Base-by-base conservation (phyloP, 1,284 basidiomycete genomes). In the Coniferiporia sulphurascens region DNA sequence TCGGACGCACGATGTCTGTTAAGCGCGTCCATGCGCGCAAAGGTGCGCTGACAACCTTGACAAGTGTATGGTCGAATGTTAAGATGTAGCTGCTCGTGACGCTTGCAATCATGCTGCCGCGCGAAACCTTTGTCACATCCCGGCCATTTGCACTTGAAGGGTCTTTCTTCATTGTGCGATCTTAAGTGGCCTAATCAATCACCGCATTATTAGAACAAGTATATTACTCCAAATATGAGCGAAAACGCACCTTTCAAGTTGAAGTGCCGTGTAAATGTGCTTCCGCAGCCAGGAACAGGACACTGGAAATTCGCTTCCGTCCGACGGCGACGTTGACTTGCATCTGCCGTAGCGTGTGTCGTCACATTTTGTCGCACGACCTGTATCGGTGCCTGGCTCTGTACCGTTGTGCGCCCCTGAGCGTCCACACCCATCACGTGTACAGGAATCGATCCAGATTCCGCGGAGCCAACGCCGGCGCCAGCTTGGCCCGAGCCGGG, bases 121-220 rank as follows among this genome's bases (percentile, higher is more conserved):
- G 89, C 88, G 63, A 93, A 93, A 41, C 87, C 86, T 73, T 91
- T 91, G 52, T 83, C 85, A 67, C 90, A 93, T 17, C 88, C 89
- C 0, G 90, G 89, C 87, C 89, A 92, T 68, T 88, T 86, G 75
- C 90, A 93, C 67, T 84, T 81, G 77, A 88, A 93, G 27, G 89
- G 89, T 63, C 89, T 85, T 71, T 92, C 89, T 68, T 90, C 87
- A 53, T 86, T 88, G 65, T 93, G 90, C n/a, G 86, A 89, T 41
- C 88, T 85, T 66, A 92, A 78, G 67, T 93, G 91, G 21, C 86
- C 87, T 85, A 65, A 54, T 48, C n/a, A 62, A 60, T 57, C 58
- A 49, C 38, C 61, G 62, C 56, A 32, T 27, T 51, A 56, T 52
- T 15, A 45, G 32, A 45, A 45, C 27, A n/a, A 15, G 27, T 32